Evolutionary conservation across 2,329 filamentous ascomycete genomes (phyloP).

Genomic region (Apiospora hydei): DNA sequence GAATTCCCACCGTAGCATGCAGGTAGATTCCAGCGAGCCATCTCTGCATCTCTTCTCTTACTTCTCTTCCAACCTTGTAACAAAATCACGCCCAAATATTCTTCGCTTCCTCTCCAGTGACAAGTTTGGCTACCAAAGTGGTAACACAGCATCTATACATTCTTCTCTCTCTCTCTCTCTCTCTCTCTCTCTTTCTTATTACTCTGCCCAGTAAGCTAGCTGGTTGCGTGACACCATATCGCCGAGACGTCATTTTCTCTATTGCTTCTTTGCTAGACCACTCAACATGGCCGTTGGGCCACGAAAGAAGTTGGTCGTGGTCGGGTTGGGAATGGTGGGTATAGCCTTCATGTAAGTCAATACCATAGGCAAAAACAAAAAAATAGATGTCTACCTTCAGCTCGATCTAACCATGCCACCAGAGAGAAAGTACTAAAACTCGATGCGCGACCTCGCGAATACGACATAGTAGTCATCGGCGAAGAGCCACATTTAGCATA

Average conservation of each 20-base stretch:
- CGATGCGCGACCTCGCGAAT: conserved; percentile 77
- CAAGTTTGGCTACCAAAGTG: not conserved
- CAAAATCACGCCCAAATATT: not conserved
- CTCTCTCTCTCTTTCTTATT: not conserved
- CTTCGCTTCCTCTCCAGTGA: not conserved
- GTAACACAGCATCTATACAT: not conserved
- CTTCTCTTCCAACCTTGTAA: not conserved
- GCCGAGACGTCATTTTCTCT: conserved; percentile 1
- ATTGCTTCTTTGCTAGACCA: conserved; percentile 22
- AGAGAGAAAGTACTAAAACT: conserved; percentile 91
- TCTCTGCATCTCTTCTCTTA: conserved; percentile 1
- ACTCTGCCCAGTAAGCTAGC: not conserved
- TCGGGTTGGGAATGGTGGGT: conserved; percentile 91
- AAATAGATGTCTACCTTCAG: not conserved
- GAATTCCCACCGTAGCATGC: not conserved
- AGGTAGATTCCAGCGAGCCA: not conserved
- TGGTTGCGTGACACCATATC: conserved; percentile 11
- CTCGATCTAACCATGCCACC: conserved; percentile 27
- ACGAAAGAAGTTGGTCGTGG: conserved; percentile 78
- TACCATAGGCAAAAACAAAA: no score
- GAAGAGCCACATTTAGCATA: conserved; percentile 90
- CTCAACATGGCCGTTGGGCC: conserved; percentile 52
- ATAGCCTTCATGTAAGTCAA: conserved; percentile 81
- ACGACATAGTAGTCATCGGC: conserved; percentile 84
- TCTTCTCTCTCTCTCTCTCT: not conserved